Evolutionary conservation across 192 early-diverging fungal genomes (phyloP).

Genomic region (Coemansia sp.): DNA sequence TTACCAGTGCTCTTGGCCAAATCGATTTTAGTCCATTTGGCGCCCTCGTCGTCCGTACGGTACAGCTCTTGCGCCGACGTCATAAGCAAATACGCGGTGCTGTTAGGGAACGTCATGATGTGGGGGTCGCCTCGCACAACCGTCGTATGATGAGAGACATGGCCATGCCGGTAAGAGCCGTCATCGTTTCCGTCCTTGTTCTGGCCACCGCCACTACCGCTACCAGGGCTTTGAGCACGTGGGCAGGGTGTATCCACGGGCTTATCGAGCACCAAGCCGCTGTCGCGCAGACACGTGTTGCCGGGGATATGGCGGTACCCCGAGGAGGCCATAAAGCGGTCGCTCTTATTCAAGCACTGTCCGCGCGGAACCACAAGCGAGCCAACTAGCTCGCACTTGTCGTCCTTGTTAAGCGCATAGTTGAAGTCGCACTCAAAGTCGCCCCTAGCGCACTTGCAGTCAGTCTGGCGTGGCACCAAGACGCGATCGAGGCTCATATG

Average conservation of each 20-base stretch:
- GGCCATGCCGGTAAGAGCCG: constrained; percentile 4
- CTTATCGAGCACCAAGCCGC: constrained; percentile 54
- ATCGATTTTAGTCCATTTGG: constrained; percentile 60
- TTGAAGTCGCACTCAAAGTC: constrained; percentile 97
- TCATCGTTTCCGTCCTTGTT: constrained; percentile 6
- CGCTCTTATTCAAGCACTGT: constrained; percentile 61
- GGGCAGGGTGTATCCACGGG: constrained; percentile 58
- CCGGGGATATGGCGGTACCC: constrained; percentile 87
- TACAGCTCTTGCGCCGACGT: constrained; percentile 62
- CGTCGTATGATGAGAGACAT: constrained; percentile 35
- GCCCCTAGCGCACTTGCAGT: constrained; percentile 72
- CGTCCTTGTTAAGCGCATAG: constrained; percentile 57
- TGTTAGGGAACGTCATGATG: constrained; percentile 65
- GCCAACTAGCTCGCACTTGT: constrained; percentile 63
- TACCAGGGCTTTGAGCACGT: constrained; percentile 30
- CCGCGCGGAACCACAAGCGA: constrained; percentile 57
- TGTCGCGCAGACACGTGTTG: constrained; percentile 63
- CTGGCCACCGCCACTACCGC: constrained; percentile 12
- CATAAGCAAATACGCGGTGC: constrained; percentile 62
- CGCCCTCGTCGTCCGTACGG: constrained; percentile 72
- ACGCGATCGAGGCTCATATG: constrained; percentile 67
- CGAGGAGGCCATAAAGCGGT: constrained; percentile 68
- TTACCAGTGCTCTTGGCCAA: constrained; percentile 37
- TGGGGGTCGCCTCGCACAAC: constrained; percentile 53
- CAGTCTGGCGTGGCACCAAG: constrained; percentile 53